A percentile compares a stretch with the other conserved stretches of the same genome.
Conservation (phyloP, 2,329 filamentous ascomycete species). For the Akanthomyces lecanii region DNA sequence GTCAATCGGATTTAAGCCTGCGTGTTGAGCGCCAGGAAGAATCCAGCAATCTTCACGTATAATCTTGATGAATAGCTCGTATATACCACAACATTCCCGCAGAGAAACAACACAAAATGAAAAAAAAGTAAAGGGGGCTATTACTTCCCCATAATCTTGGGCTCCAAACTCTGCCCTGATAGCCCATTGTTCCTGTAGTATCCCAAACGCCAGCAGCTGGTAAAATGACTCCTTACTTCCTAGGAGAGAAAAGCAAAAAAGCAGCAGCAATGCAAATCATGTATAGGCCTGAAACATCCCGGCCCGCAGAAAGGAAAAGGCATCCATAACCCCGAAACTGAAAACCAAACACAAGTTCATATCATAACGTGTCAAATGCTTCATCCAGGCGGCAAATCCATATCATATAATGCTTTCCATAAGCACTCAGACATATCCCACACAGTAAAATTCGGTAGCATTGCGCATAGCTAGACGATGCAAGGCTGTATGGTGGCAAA, state of each 20-base stretch:
- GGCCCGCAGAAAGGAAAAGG: neutral
- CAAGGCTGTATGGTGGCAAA: neutral
- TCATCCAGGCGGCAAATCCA: conserved; percentile 2
- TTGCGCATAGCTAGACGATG: neutral
- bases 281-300: neutral
- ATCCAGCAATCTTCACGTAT: neutral
- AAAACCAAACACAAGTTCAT: conserved; percentile 1
- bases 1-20: neutral
- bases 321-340: neutral
- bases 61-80: neutral
- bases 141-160: neutral
- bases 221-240: neutral
- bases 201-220: conserved; percentile 11
- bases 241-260: too few relatives aligned
- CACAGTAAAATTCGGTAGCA: neutral
- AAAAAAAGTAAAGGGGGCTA: neutral
- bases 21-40: neutral
- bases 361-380: conserved; percentile 3
- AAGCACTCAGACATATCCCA: neutral
- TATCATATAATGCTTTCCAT: neutral
- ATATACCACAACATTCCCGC: neutral
- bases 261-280: neutral
- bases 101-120: neutral
- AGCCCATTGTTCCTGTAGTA: conserved; percentile 18
- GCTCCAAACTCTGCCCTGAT: conserved; percentile 16